Evolutionary conservation across 495 filamentous ascomycete genomes (phyloP).

Genomic region (Podospora fimiseda): DNA sequence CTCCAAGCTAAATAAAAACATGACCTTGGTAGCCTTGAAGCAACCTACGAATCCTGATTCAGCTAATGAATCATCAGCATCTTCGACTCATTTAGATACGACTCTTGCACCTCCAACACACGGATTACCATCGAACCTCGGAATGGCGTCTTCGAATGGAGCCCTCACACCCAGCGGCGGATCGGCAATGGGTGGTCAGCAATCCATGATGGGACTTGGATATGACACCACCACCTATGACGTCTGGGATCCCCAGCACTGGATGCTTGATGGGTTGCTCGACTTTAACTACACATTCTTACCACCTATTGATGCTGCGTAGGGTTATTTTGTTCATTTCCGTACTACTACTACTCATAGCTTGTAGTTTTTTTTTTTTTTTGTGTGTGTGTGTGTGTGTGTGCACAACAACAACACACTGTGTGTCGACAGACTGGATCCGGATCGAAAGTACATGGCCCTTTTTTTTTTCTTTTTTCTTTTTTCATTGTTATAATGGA

Average conservation of each 20-base stretch:
- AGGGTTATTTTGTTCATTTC: too few relatives aligned
- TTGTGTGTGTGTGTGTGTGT: too few relatives aligned
- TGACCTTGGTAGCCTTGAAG: conserved; percentile 57
- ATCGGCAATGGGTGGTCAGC: conserved; percentile 35
- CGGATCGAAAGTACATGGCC: not conserved
- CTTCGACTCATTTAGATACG: conserved; percentile 54
- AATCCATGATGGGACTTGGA: conserved; percentile 37
- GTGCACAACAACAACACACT: not conserved
- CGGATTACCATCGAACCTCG: conserved; percentile 21
- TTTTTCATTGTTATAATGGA: conserved; percentile 3
- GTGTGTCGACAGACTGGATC: not conserved
- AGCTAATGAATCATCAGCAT: conserved; percentile 63
- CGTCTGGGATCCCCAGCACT: conserved; percentile 83
- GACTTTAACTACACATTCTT: conserved; percentile 67
- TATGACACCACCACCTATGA: conserved; percentile 68
- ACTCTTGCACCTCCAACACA: conserved; percentile 44
- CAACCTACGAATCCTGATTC: conserved; percentile 84
- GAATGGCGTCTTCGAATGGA: conserved; percentile 35
- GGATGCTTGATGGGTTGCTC: conserved; percentile 79
- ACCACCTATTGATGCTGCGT: conserved; percentile 41
- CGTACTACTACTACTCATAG: too few relatives aligned
- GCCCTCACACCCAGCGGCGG: conserved; percentile 40
- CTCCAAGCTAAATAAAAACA: conserved; percentile 29
- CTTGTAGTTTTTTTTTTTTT: not conserved
- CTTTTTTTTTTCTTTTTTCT: not conserved